Evolutionary conservation across 2,329 filamentous ascomycete genomes (phyloP).

Genomic region (Aspergillus pseudoglaucus): DNA sequence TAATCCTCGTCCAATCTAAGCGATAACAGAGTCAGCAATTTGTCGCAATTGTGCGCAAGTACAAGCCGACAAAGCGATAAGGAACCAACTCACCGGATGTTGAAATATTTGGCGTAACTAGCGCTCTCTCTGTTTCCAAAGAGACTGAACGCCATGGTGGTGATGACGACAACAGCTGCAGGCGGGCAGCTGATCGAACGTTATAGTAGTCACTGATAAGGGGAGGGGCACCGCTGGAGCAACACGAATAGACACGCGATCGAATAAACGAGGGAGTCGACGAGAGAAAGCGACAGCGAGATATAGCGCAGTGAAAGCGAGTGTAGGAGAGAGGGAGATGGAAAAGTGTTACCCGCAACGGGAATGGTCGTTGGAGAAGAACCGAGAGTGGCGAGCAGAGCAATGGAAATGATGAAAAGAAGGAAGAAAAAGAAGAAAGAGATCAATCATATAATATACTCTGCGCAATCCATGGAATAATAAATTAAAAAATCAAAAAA

Average conservation of each 20-base stretch:
- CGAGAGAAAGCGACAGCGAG: background rate
- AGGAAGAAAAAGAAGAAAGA: constrained; percentile 1
- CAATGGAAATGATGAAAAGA: background rate
- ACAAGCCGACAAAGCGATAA: background rate
- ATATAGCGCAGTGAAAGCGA: background rate
- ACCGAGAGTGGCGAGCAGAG: constrained; percentile 2
- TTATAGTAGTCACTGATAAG: background rate
- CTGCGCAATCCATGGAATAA: constrained; percentile 7
- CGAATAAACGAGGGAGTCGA: background rate
- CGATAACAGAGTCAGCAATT: background rate
- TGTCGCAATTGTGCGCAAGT: background rate
- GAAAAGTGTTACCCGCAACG: background rate
- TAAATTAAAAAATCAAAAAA: background rate
- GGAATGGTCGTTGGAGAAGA: background rate
- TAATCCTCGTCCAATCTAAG: constrained; percentile 71
- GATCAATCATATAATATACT: background rate
- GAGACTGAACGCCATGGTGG: constrained; percentile 41
- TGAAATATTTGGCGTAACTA: constrained; percentile 44
- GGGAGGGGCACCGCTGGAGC: too few relatives aligned
- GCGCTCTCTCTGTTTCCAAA: constrained; percentile 36
- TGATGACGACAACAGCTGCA: constrained; percentile 14
- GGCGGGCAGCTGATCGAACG: constrained; percentile 12
- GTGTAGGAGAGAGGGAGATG: background rate
- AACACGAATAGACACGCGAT: too few relatives aligned
- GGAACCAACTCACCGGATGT: constrained; percentile 38